Evolutionary conservation across 129 eudicot genomes (phyloP).

Genomic region (Erigeron canadensis): DNA sequence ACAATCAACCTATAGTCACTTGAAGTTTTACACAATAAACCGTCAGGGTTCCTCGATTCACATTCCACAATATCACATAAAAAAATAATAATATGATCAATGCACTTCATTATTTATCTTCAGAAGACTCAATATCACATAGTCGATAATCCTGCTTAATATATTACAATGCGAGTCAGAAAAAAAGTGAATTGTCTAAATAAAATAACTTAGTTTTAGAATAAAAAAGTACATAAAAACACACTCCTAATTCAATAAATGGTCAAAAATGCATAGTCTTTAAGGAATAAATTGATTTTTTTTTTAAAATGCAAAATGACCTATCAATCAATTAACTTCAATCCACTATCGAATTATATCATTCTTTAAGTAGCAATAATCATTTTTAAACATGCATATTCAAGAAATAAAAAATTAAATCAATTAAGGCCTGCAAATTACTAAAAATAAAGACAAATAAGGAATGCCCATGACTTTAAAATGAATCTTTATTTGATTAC

Average conservation of each 20-base stretch:
- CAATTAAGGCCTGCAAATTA: not conserved
- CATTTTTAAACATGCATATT: too few relatives aligned
- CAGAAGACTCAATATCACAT: constrained; percentile 17
- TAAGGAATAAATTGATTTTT: too few relatives aligned
- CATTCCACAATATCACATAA: not conserved
- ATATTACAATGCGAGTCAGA: too few relatives aligned
- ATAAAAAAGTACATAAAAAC: too few relatives aligned
- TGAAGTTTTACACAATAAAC: not conserved
- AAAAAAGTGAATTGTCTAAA: too few relatives aligned
- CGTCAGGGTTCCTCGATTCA: too few relatives aligned
- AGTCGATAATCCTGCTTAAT: not conserved
- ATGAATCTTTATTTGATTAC: not conserved
- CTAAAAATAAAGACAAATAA: not conserved
- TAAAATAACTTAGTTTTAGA: too few relatives aligned
- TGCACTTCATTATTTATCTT: constrained; percentile 1
- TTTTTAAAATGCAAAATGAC: too few relatives aligned
- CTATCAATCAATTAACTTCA: too few relatives aligned
- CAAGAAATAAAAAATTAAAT: too few relatives aligned
- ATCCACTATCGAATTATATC: too few relatives aligned
- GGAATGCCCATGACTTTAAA: not conserved
- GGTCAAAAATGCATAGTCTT: not conserved
- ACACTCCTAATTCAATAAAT: not conserved
- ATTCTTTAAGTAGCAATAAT: too few relatives aligned
- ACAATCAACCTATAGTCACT: not conserved
- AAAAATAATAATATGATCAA: not conserved